Base-by-base conservation (phyloP, 176 grass and related monocot species). In the Melocanna baccifera region DNA sequence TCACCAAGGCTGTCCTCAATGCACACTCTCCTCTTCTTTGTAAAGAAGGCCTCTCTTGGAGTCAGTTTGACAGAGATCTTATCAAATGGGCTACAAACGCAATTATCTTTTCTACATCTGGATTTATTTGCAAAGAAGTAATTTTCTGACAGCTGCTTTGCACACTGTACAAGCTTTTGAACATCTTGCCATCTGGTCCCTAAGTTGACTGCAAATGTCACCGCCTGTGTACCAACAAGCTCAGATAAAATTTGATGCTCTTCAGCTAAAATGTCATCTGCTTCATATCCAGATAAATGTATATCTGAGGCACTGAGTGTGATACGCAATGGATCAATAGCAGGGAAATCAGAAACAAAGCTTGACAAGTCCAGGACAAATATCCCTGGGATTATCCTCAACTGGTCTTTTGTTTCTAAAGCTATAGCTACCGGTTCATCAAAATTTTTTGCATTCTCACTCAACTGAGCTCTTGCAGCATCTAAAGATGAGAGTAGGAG, bases 401-500 rank as follows among this genome's bases (percentile, higher is more conserved):
- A 70, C 56, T 72, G 84, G 22, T 85, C 37, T 53, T 69, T 85
- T 64, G 80, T n/a, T 73, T 91, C 83, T 23, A 68, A 82, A 36
- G 95, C 79, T 65, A 98, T 84, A 56, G 85, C 77, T 75, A 93
- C 18, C 0, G 85, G 55, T 46, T 89, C 73, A 57, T 88, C 71
- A 85, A 98, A 98, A 79, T 71, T 87, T 51, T 80, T 65, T 45
- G 23, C 4, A 2, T 95, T 88, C 37, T 86, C 65, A 8, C 85
- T 84, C 76, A 98, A 59, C 37, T 93, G 95, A 90, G 89, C 89
- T 81, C 95, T 95, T 67, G 91, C 73, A 75, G 92, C 89, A 93
- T 98, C 95, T 78, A 98, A 88, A 62, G 95, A 98, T 7, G 92
- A 86, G 76, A 98, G 79, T 67, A 98, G 72, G 19, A 98, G 87